phyloP scores from a whole-genome alignment of 495 filamentous ascomycete species.

The Tuber aestivum region DNA sequence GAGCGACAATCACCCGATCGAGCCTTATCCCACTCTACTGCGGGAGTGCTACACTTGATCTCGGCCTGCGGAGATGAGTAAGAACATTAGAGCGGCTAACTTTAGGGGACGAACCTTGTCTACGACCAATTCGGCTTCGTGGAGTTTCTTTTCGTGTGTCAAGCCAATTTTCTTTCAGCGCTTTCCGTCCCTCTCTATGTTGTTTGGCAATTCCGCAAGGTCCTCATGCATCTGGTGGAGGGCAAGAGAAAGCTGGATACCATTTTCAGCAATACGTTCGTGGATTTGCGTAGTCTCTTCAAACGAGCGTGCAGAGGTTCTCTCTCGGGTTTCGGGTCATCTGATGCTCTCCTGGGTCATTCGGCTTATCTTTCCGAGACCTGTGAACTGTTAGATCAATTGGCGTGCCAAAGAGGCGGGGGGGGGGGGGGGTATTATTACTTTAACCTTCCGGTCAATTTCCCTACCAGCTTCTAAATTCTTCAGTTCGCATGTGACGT shows the following conservation, averaged over 20 bases:
- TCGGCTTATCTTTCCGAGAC: constrained; percentile 74
- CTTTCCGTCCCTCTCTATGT: constrained; percentile 85
- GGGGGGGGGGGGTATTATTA: neutral
- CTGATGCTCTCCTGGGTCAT: constrained; percentile 64
- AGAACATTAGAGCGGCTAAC: constrained; percentile 44
- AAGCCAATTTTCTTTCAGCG: constrained; percentile 88
- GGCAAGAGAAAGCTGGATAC: constrained; percentile 75
- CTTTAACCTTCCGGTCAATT: too few relatives aligned
- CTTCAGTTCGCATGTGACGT: neutral
- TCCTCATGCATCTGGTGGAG: constrained; percentile 94
- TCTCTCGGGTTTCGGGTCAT: constrained; percentile 73
- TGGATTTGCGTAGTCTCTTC: constrained; percentile 78
- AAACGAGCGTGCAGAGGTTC: constrained; percentile 71
- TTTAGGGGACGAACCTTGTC: constrained; percentile 49
- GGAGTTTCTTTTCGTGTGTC: constrained; percentile 71
- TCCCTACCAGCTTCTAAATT: too few relatives aligned
- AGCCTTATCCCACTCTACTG: constrained; percentile 92
- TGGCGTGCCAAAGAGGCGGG: neutral
- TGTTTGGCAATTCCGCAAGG: constrained; percentile 68
- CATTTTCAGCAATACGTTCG: constrained; percentile 92
- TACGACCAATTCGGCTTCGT: constrained; percentile 66
- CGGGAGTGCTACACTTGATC: constrained; percentile 80
- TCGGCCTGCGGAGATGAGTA: constrained; percentile 58
- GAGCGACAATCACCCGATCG: constrained; percentile 67
- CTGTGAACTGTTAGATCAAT: constrained; percentile 36